Base-by-base conservation (phyloP, 1,284 basidiomycete genomes). In the Cutaneotrichosporon daszewskae region DNA sequence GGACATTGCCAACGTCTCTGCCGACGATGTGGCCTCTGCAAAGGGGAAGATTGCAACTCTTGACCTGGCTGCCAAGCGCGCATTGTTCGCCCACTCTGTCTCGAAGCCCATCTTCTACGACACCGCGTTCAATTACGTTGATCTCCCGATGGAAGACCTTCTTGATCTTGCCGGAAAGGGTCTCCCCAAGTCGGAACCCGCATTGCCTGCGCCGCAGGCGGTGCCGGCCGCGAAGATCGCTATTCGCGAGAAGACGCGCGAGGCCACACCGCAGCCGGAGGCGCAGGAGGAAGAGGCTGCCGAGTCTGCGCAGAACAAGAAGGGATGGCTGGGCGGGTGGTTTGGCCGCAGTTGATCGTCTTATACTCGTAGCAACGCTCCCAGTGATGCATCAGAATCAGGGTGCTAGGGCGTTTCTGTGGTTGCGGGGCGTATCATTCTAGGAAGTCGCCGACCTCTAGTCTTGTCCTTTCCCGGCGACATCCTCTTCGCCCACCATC, bases 31-130 rank as follows among this genome's bases (percentile, higher is more conserved):
- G 31, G 74, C 76, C 24, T 58, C 58, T 11, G 73, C 89, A 11
- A 80, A 82, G 47, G 53, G 58, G 7, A 64, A 72, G 2, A 68
- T 87, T 32, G 54, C 71, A 11, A 55, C 69, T 1, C 79, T 83
- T 47, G 76, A 75, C 35, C 57, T 75, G 6, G 72, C 75, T 1
- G 77, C 80, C 65, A 90, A 90, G 67, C 79, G 78, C 31, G 83
- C 83, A 27, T 87, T 88, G 82, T 87, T 88, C 57, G 75, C 80
- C 1, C 78, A 79, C 63, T 85, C 85, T 52, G 83, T 87, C 4
- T 83, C 83, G 72, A 91, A 91, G 65, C 86, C 85, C 8, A 62
- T 89, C 25, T 94, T 94, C 75, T 94, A 90, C 70, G 87, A 94
- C 65, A 85, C 88, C 54, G 90, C 88, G n/a, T 80, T 90, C 62